Evolutionary conservation across 345 rosid genomes (phyloP).

Genomic region (Rhizophora mangle): DNA sequence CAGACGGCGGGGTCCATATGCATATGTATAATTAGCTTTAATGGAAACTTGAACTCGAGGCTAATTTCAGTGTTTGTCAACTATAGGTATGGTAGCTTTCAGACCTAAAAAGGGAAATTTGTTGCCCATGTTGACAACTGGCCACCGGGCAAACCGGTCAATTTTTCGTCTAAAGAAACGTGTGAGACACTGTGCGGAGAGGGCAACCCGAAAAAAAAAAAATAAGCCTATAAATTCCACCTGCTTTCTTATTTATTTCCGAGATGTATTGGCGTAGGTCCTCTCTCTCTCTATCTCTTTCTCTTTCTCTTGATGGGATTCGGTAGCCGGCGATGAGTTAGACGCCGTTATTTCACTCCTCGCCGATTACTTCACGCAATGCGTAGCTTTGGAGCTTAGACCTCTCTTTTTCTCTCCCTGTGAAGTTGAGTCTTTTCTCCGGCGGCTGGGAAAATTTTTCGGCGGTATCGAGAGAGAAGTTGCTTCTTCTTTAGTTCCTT

Average conservation of each 20-base stretch:
- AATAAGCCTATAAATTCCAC: constrained; percentile 40
- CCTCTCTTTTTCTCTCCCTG: neutral
- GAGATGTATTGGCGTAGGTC: constrained; percentile 17
- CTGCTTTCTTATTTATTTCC: constrained; percentile 31
- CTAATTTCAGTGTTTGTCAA: no score
- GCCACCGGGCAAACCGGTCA: constrained; percentile 33
- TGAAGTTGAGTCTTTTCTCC: neutral
- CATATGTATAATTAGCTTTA: no score
- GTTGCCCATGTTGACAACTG: neutral
- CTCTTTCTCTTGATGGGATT: constrained; percentile 13
- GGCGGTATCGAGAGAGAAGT: neutral
- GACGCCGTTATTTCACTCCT: neutral
- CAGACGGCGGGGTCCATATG: neutral
- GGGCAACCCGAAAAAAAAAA: constrained; percentile 12
- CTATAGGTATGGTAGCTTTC: no score
- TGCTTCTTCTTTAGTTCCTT: neutral
- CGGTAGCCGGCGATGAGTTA: constrained; percentile 24
- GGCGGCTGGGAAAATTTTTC: constrained; percentile 4
- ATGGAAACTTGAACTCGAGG: no score
- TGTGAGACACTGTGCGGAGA: no score
- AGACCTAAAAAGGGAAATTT: neutral
- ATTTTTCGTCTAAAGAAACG: no score
- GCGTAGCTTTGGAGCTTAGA: neutral
- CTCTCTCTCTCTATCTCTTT: no score
- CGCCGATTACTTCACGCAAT: constrained; percentile 3